phyloP scores from a whole-genome alignment of 306 rosid genomes.

The Quercus alba region DNA sequence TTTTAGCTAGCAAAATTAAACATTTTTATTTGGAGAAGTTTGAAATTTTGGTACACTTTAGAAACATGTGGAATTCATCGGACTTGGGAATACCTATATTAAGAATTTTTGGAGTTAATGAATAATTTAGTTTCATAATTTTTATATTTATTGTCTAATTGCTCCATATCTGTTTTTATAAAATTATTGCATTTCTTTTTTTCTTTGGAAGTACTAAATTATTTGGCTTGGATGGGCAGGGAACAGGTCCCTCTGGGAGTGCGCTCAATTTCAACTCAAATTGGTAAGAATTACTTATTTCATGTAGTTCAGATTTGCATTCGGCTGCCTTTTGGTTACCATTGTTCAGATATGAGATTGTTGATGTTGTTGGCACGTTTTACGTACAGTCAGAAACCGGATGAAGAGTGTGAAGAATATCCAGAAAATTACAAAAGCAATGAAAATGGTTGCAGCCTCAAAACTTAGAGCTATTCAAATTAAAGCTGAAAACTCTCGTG shows the following conservation, averaged over 20 bases:
- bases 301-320: neutral
- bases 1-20: neutral
- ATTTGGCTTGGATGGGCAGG: constrained; percentile 41
- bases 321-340: constrained; percentile 2
- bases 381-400: constrained; percentile 69
- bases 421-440: constrained; percentile 97
- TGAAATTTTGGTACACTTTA: neutral
- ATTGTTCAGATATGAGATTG: neutral
- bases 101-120: neutral
- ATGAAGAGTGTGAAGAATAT: constrained; percentile 98
- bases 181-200: neutral
- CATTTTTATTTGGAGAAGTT: neutral
- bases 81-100: neutral
- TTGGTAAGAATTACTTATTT: constrained; percentile 50
- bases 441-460: constrained; percentile 99
- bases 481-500: constrained; percentile 88
- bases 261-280: constrained; percentile 91
- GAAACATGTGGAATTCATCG: neutral
- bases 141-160: neutral
- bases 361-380: constrained; percentile 11
- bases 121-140: neutral
- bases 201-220: neutral
- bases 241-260: constrained; percentile 64
- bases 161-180: neutral
- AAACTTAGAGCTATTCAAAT: constrained; percentile 85